Percentiles rank a stretch among this genome's conserved stretches.
phyloP scores from a whole-genome alignment of 176 grass and related monocot genomes.

The Aegilops umbellulata region DNA sequence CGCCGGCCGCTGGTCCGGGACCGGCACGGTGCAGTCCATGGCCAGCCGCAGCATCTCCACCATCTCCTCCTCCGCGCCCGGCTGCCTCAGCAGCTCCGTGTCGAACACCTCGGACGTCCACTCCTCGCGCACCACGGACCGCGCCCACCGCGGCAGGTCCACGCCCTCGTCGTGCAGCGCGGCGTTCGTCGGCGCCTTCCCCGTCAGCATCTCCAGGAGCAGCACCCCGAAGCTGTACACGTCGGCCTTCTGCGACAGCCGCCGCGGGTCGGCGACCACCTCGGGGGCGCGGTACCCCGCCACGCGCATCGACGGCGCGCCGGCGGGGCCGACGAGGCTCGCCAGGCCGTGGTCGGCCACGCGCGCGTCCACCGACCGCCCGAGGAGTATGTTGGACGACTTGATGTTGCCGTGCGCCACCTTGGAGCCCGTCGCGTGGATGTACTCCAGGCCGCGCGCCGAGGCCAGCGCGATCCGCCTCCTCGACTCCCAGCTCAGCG shows the following conservation, averaged over 20 bases:
- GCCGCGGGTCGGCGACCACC: slow-evolving; percentile 51
- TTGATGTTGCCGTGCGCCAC: slow-evolving; percentile 72
- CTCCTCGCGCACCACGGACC: slow-evolving; percentile 64
- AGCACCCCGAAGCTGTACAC: slow-evolving; percentile 84
- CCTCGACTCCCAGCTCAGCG: slow-evolving; percentile 60
- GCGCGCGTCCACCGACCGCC: slow-evolving; percentile 51
- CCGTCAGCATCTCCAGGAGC: slow-evolving; percentile 72
- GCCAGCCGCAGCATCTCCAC: slow-evolving; percentile 68
- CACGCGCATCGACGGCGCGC: slow-evolving; percentile 38
- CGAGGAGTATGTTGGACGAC: slow-evolving; percentile 71
- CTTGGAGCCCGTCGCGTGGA: slow-evolving; percentile 65
- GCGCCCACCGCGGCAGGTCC: slow-evolving; percentile 73
- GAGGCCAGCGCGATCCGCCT: slow-evolving; percentile 58
- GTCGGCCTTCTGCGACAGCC: slow-evolving; percentile 60
- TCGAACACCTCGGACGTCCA: slow-evolving; percentile 76
- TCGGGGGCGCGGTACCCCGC: slow-evolving; percentile 70
- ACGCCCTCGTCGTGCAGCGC: slow-evolving; percentile 66
- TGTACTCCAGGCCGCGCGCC: slow-evolving; percentile 70
- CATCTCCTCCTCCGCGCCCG: slow-evolving; percentile 67
- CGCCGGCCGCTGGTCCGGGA: slow-evolving; percentile 42
- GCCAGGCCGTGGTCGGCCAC: slow-evolving; percentile 73
- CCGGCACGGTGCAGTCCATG: slow-evolving; percentile 52
- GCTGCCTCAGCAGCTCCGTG: slow-evolving; percentile 61
- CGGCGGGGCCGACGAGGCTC: slow-evolving; percentile 49
- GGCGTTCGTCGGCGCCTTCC: slow-evolving; percentile 57